Base-by-base conservation (phyloP, 2,329 filamentous ascomycete genomes). In the Lachnellula willkommii region DNA sequence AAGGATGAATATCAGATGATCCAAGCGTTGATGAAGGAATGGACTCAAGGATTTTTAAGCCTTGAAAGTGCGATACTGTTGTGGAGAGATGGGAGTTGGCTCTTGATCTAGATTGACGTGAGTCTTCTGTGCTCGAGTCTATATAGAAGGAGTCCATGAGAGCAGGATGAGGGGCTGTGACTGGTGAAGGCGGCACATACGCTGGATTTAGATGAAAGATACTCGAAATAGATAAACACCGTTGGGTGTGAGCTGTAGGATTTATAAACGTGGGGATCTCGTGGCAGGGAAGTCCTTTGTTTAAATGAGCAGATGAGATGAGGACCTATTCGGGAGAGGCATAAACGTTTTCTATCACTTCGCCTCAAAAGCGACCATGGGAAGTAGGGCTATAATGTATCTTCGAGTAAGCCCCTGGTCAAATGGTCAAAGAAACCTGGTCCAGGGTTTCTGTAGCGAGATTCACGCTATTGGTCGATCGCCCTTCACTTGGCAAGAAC, bases 71-170 rank as follows among this genome's bases (percentile, higher is more conserved):
- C 43, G 63, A 52, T 53, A 63, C 61, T 39, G 65, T 64, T 43
- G 65, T 63, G 48, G 67, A 67, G 40, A 67, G 63, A 63, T 68
- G 63, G 57, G 61, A 65, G 56, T 62, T 66, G 52, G 65, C 61
- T 63, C 64, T 61, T 55, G 66, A 69, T 65, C 67, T 69, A 59
- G 56, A 63, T 58, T 66, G 64, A 58, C 61, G 66, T 69, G 66
- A 69, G 66, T 66, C 64, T 66, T 62, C 56, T 60, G 57, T 53
- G 56, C 60, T 61, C 60, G 61, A 60, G 56, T 65, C 63, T 65
- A 68, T 65, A 69, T 67, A 69, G 58, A 60, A 61, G 59, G 61
- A 61, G 57, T 68, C 66, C 66, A 69, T 69, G 53, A 63, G 52
- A 53, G 50, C 53, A 58, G 40, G 51, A 57, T 60, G 54, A 59